Percentiles rank a stretch among this genome's conserved stretches.
Conservation (phyloP, 2,329 filamentous ascomycete species). For the Leptographium procerum region DNA sequence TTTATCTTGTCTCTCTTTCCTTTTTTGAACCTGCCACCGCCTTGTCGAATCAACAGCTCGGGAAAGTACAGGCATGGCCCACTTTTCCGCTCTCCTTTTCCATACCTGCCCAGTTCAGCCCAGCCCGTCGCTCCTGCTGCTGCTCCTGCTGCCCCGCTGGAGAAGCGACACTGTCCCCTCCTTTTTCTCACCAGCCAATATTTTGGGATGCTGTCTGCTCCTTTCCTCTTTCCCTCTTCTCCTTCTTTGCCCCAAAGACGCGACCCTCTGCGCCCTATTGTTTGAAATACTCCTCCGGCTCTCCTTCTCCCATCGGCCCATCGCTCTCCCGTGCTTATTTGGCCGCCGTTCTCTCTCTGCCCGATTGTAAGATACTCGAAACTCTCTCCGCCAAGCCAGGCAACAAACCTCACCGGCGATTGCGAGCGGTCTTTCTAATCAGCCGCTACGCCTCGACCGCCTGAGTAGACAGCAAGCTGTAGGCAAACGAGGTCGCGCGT, state of each 20-base stretch:
- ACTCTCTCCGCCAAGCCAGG: not conserved
- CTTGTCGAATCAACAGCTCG: slow-evolving; percentile 1
- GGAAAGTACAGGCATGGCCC: not conserved
- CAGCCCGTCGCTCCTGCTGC: slow-evolving; percentile 2
- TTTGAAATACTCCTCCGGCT: not conserved
- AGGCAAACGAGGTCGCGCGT: not conserved
- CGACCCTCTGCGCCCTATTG: not conserved
- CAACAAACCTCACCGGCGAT: not conserved
- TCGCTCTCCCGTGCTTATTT: not conserved
- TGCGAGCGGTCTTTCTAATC: not conserved
- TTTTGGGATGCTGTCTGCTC: not conserved
- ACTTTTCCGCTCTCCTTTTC: slow-evolving; percentile 1
- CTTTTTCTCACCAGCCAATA: slow-evolving; percentile 4
- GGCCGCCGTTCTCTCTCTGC: slow-evolving; percentile 1
- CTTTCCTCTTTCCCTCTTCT: not conserved
- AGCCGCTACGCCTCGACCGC: not conserved
- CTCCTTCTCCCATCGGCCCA: not conserved
- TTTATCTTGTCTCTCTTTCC: not conserved
- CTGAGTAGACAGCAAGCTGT: not conserved
- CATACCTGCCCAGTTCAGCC: not conserved
- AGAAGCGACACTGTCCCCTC: slow-evolving; percentile 5
- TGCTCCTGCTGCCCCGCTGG: slow-evolving; percentile 2
- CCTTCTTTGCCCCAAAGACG: not conserved
- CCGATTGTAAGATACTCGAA: not conserved
- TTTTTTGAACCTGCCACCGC: not conserved